Conservation (phyloP, 495 filamentous ascomycete species). For the Lichina pygmaea region DNA sequence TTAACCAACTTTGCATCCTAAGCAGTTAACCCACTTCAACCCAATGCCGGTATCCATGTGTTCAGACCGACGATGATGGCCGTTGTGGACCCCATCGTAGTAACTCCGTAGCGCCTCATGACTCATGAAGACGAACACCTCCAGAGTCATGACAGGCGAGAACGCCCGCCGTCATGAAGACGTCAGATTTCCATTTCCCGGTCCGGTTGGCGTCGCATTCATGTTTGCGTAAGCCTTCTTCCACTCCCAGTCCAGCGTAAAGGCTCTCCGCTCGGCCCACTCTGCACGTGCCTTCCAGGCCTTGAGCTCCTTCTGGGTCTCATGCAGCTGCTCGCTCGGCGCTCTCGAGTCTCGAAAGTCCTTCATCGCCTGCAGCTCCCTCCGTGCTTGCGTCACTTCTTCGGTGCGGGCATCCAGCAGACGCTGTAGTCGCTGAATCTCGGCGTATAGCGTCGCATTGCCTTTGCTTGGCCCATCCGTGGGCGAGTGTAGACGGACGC, state of each 20-base stretch:
- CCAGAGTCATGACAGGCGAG: too few species aligned
- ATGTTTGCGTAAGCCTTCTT: background rate
- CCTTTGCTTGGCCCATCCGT: background rate
- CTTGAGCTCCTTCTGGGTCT: conserved; percentile 16
- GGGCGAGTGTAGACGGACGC: too few species aligned
- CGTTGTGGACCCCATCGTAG: too few species aligned
- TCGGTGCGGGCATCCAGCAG: conserved; percentile 15
- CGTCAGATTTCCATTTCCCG: background rate
- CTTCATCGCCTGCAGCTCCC: conserved; percentile 14
- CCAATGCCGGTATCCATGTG: too few species aligned
- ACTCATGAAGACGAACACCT: too few species aligned
- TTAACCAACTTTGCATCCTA: too few species aligned
- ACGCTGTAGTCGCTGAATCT: conserved; percentile 18
- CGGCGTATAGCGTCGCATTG: conserved; percentile 16
- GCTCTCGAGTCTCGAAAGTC: conserved; percentile 14
- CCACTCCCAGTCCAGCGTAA: conserved; percentile 9
- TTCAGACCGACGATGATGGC: too few species aligned
- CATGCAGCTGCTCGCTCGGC: conserved; percentile 17
- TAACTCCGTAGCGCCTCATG: too few species aligned
- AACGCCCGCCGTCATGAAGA: too few species aligned
- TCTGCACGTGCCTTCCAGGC: conserved; percentile 24
- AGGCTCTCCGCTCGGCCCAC: conserved; percentile 20
- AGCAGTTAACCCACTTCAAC: too few species aligned
- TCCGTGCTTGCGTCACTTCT: conserved; percentile 15
- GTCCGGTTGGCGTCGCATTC: background rate